phyloP scores from a whole-genome alignment of 139 green algal genomes.

The Chlamydomonas asymmetrica region DNA sequence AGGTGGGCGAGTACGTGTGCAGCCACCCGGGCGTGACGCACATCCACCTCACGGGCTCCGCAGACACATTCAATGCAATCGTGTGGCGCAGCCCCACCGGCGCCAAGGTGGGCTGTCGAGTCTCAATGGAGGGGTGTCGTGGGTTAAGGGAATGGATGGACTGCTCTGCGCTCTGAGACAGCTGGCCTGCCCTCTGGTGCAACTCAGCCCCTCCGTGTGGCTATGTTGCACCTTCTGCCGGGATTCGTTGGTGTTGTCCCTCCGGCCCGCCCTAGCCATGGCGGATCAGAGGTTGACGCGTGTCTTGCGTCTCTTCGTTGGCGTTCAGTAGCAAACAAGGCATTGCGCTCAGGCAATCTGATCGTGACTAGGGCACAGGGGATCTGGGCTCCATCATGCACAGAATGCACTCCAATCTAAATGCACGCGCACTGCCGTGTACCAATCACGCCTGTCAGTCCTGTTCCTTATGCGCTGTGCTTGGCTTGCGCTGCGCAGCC shows the following conservation, averaged over 20 bases:
- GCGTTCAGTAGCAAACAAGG: too few species aligned
- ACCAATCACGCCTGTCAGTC: not conserved
- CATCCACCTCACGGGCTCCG: conserved; percentile 80
- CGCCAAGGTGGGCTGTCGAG: conserved; percentile 7
- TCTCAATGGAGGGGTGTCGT: not conserved
- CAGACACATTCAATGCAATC: conserved; percentile 79
- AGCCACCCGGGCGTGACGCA: conserved; percentile 50
- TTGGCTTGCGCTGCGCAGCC: not conserved
- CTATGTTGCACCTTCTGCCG: not conserved
- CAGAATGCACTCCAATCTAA: not conserved
- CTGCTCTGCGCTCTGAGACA: not conserved
- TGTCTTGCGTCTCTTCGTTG: too few species aligned
- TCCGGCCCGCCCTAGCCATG: too few species aligned
- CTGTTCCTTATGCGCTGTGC: not conserved
- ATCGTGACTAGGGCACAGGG: not conserved
- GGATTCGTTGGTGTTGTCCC: not conserved
- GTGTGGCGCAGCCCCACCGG: conserved; percentile 58
- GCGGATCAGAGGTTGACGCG: too few species aligned
- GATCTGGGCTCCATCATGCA: not conserved
- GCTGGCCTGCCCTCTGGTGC: not conserved
- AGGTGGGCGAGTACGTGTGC: conserved; percentile 59
- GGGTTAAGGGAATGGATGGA: not conserved
- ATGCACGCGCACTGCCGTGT: not conserved
- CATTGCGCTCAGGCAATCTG: too few species aligned
- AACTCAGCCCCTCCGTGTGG: not conserved